A percentile compares a stretch with the other conserved stretches of the same genome.
Conservation (phyloP, 352 stramenopile genomes). For the Elongisporangium undulatum region DNA sequence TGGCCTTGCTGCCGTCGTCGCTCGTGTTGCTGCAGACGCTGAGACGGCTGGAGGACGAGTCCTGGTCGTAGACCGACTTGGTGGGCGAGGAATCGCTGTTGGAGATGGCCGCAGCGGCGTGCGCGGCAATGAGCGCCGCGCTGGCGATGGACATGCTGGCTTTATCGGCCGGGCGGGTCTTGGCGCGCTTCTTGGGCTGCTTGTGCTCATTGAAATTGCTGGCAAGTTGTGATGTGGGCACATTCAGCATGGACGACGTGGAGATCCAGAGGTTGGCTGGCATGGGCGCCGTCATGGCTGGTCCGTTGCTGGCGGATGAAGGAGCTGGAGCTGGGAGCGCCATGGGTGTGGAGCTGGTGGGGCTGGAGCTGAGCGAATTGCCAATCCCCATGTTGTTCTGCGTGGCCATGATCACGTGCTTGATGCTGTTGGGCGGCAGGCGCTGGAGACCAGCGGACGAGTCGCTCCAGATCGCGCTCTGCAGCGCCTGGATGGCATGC, state of each 20-base stretch:
- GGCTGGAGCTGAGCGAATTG: neutral
- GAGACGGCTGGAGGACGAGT: slow-evolving; percentile 11
- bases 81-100: slow-evolving; percentile 11
- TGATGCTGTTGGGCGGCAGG: neutral
- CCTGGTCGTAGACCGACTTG: neutral
- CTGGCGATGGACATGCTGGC: neutral
- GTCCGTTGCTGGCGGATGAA: neutral
- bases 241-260: neutral
- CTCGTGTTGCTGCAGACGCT: slow-evolving; percentile 11
- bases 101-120: neutral
- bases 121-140: neutral
- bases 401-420: neutral
- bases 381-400: neutral
- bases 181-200: neutral
- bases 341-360: neutral
- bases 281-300: neutral
- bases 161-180: neutral
- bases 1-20: slow-evolving; percentile 21
- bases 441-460: neutral
- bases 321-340: neutral
- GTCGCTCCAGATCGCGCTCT: neutral
- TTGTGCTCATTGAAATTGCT: neutral
- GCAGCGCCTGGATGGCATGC: neutral
- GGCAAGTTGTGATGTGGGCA: neutral
- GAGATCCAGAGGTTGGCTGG: neutral